These are phyloP conservation scores for Plasmopara muralis DNA, from an alignment of 352 stramenopile genomes.

Conservation along the genomic window DNA sequence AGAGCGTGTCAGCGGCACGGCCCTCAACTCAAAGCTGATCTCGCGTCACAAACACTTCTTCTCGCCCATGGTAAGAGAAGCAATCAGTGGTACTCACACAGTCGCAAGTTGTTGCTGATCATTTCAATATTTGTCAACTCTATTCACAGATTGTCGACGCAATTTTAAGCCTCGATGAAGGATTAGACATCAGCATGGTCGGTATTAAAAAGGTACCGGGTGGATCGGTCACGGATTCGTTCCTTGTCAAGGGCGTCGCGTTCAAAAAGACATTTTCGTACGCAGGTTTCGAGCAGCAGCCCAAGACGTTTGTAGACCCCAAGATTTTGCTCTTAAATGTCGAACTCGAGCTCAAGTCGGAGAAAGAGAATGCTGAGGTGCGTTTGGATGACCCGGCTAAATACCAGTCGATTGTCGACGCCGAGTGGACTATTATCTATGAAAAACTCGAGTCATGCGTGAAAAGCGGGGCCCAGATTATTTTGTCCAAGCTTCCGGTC, in stretches of 20 bases:
- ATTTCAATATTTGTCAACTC: constrained; percentile 1
- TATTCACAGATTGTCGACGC: constrained; percentile 88
- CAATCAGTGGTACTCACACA: not conserved
- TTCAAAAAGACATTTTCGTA: constrained; percentile 99
- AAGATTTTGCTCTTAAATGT: constrained; percentile 98
- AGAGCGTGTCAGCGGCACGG: constrained; percentile 91
- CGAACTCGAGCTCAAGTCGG: constrained; percentile 98
- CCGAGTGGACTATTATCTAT: constrained; percentile 99
- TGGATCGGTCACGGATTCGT: constrained; percentile 96
- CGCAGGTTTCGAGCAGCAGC: constrained; percentile 99
- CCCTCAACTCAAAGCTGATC: constrained; percentile 99
- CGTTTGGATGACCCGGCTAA: constrained; percentile 95
- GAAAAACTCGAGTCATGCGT: constrained; percentile 94
- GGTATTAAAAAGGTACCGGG: constrained; percentile 98
- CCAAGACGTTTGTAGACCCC: constrained; percentile 95
- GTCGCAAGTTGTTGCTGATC: too few relatives aligned
- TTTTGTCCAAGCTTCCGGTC: constrained; percentile 94
- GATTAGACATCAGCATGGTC: constrained; percentile 88
- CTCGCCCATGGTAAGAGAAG: constrained; percentile 87
- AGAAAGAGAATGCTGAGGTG: constrained; percentile 99
- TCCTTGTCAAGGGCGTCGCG: constrained; percentile 96
- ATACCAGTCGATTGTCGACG: constrained; percentile 99
- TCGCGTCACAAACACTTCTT: constrained; percentile 96
- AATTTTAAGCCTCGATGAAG: constrained; percentile 88
- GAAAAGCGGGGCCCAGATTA: constrained; percentile 94